Evolutionary conservation across 1,139 yeast species (phyloP).

Genomic region (Zygosaccharomyces pseudobailii): DNA sequence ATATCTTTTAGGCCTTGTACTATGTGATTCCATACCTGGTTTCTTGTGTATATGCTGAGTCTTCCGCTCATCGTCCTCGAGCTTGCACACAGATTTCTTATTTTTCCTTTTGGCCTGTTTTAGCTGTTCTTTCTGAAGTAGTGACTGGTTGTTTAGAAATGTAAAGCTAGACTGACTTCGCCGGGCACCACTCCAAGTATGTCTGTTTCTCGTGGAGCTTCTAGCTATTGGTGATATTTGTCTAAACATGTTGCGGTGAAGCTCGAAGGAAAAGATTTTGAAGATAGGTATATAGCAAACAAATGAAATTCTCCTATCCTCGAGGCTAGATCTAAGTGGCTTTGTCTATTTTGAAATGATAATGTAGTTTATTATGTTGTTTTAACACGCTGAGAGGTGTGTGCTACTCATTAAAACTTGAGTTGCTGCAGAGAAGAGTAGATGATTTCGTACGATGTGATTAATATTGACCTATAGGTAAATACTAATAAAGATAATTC

Average conservation of each 20-base stretch:
- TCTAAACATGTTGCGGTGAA: not conserved
- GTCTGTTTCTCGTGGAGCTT: conserved; percentile 5
- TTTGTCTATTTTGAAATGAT: not conserved
- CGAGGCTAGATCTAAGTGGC: not conserved
- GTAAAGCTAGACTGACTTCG: conserved; percentile 28
- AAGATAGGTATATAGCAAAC: too few relatives aligned
- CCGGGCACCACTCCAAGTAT: conserved; percentile 7
- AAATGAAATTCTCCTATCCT: not conserved
- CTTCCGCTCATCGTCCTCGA: conserved; percentile 11
- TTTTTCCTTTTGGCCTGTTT: conserved; percentile 23
- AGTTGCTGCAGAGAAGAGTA: not conserved
- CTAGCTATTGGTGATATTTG: not conserved
- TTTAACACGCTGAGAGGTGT: not conserved
- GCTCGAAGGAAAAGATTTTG: conserved; percentile 15
- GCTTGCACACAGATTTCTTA: conserved; percentile 8
- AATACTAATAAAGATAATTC: not conserved
- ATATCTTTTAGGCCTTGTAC: conserved; percentile 10
- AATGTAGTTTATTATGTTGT: too few relatives aligned
- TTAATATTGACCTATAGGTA: not conserved
- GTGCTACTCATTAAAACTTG: not conserved
- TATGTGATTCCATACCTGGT: conserved; percentile 6
- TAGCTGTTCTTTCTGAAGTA: conserved; percentile 22
- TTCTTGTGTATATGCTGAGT: conserved; percentile 6
- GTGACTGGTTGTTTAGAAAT: conserved; percentile 24
- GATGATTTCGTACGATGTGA: not conserved